Evolutionary conservation across 108 stramenopile species (phyloP), one percentile per base, ranked within the genome.

Genomic region (Epithemia pelagica): DNA sequence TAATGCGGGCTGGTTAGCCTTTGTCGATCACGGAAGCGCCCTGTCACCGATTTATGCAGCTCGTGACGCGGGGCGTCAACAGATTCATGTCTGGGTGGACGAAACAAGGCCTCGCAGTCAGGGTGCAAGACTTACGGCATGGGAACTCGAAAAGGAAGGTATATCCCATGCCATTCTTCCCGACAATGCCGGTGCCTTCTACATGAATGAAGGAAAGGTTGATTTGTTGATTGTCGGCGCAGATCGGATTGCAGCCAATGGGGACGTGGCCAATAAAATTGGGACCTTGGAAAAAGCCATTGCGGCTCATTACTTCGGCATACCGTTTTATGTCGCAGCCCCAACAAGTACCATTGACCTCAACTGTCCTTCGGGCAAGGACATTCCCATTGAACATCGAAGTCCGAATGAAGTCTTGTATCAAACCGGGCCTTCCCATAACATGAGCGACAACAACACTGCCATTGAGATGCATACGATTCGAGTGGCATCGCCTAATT

Each of bases 221-320:
- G 92, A 97, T 64, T 84, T 83, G 7, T 84, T 91, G 27, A 82
- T 96, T 10, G 93, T 95, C 7, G 97, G 98, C 8, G 98, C 98
- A 0, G 98, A 98, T 73, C 89, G 98, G 10, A 94, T 96, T 0
- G 96, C 92, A 54, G 91, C 90, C 59, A 96, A 98, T 74, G 98
- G 98, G 37, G 95, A 96, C 69, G 94, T 92, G 2, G 98, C 96
- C 64, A 98, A 98, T 71, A 98, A 98, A 71, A 96, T 98, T 66
- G 97, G 97, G 23, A 96, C 97, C 28, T 92, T 83, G 15, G 37
- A 46, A 46, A 46, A 46, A 15, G 37, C 37, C 59, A 86, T 89
- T 53, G 67, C 83, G 92, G 24, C 80, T 97, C 7, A 81, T 88
- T 46, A 59, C 94, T 78, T 92, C 72, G 85, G 87, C 31, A 79